Base-by-base conservation (phyloP, 768 basidiomycete species). In the Amanita brunnescens region DNA sequence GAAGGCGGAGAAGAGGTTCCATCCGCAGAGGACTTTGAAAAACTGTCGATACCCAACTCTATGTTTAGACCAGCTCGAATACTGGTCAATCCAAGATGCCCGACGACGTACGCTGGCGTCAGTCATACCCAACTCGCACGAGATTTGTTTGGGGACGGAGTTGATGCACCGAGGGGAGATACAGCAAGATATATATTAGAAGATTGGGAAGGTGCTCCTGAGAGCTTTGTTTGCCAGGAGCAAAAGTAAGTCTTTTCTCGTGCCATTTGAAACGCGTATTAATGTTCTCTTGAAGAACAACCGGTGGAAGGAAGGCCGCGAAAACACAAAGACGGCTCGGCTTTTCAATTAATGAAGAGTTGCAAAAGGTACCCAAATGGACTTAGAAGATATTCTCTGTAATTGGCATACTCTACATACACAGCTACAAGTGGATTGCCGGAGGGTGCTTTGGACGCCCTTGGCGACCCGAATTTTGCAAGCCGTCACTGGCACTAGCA, bases 141-240 rank as follows among this genome's bases (percentile, higher is more conserved):
- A 40, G 94, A 97, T 66, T 68, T 99, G 58, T 98, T 97, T 60
- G 95, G 94, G 8, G 76, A 80, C 35, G 78, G 81, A n/a, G 83
- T 82, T 20, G 83, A 89, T 43, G 75, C 72, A 37, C 65, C 70
- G 38, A 62, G 69, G 37, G 70, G 65, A 14, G 71, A 69, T 13
- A 68, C 72, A 23, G 77, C 76, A 41, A 91, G 87, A 65, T 95
- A 97, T 67, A 77, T 89, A 0, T 66, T 98, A 47, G 90, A 93
- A 41, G 91, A 96, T 62, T 98, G 94, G 94, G 87, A 91, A 49
- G 89, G 91, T 23, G 91, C 96, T 5, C 96, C 96, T 0, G 94
- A 97, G 64, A 91, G 87, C 56, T 99, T 96, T 67, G 94, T 97
- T 5, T 99, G 96, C 62, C 96, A 98, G 69, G 96, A 99, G 66